Evolutionary conservation across 176 grass and related monocot species (phyloP).

Genomic region (Carex pumila): DNA sequence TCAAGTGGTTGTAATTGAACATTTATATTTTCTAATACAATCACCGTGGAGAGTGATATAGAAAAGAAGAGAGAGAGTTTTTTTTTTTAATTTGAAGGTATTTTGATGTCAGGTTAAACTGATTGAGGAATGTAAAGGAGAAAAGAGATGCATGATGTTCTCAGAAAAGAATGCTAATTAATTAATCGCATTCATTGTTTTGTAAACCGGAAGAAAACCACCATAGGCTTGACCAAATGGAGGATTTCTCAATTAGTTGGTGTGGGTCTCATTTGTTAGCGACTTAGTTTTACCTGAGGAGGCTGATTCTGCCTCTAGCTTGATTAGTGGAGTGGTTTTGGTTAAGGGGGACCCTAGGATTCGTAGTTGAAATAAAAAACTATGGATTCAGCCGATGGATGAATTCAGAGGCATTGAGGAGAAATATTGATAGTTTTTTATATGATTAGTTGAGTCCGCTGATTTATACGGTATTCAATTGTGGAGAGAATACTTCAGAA

Average conservation of each 20-base stretch:
- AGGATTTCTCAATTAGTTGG: background rate
- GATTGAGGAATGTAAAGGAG: background rate
- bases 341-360: background rate
- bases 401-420: too few species aligned
- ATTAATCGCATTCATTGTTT: background rate
- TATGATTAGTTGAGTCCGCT: background rate
- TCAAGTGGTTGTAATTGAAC: too few species aligned
- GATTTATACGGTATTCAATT: background rate
- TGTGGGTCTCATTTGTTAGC: background rate
- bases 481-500: background rate
- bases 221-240: background rate
- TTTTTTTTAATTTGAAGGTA: background rate
- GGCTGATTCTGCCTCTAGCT: background rate
- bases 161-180: background rate
- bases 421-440: too few species aligned
- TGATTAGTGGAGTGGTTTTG: background rate
- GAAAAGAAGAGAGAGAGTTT: background rate
- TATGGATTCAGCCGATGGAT: background rate
- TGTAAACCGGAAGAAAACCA: background rate
- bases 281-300: background rate
- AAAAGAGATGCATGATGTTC: background rate
- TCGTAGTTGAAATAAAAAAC: too few species aligned
- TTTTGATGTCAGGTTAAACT: background rate
- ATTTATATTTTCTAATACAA: too few species aligned
- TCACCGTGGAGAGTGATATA: too few species aligned